Evolutionary conservation across 805 yeast species (phyloP).

Genomic region (Teunomyces lycoperdinae): DNA sequence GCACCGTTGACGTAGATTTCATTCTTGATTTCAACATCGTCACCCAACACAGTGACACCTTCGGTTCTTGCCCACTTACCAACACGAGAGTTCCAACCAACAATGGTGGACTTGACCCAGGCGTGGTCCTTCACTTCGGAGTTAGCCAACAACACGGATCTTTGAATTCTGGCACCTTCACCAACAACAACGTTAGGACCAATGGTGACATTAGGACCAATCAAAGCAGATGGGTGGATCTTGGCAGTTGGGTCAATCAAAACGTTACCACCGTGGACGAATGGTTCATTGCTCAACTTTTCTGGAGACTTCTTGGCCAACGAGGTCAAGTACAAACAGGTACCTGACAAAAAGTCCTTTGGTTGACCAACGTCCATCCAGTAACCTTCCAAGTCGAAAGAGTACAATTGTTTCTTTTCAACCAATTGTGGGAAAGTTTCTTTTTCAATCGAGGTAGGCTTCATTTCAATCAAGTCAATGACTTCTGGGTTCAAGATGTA

Average conservation of each 20-base stretch:
- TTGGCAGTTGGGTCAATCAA: slow-evolving; percentile 93
- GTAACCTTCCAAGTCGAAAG: slow-evolving; percentile 97
- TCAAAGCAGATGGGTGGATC: slow-evolving; percentile 87
- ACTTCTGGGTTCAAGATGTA: slow-evolving; percentile 97
- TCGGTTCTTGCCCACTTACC: slow-evolving; percentile 99
- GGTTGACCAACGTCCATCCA: slow-evolving; percentile 99
- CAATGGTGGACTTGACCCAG: slow-evolving; percentile 94
- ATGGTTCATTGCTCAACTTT: slow-evolving; percentile 63
- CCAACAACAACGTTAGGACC: slow-evolving; percentile 97
- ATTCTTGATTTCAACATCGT: slow-evolving; percentile 97
- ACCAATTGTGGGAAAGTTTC: slow-evolving; percentile 98
- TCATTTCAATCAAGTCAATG: slow-evolving; percentile 92
- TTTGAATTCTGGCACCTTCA: slow-evolving; percentile 97
- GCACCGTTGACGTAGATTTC: slow-evolving; percentile 99
- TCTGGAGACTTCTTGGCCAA: slow-evolving; percentile 77
- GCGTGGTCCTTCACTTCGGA: slow-evolving; percentile 95
- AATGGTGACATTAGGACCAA: slow-evolving; percentile 97
- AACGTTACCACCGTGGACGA: slow-evolving; percentile 87
- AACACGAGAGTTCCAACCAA: slow-evolving; percentile 98
- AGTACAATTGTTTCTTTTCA: slow-evolving; percentile 81
- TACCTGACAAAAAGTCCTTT: slow-evolving; percentile 97
- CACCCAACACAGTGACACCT: slow-evolving; percentile 97
- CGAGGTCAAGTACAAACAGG: slow-evolving; percentile 86
- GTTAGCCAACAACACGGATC: slow-evolving; percentile 89
- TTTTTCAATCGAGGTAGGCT: slow-evolving; percentile 99